phyloP scores from a whole-genome alignment of 352 stramenopile genomes.

The Peronospora destructor region DNA sequence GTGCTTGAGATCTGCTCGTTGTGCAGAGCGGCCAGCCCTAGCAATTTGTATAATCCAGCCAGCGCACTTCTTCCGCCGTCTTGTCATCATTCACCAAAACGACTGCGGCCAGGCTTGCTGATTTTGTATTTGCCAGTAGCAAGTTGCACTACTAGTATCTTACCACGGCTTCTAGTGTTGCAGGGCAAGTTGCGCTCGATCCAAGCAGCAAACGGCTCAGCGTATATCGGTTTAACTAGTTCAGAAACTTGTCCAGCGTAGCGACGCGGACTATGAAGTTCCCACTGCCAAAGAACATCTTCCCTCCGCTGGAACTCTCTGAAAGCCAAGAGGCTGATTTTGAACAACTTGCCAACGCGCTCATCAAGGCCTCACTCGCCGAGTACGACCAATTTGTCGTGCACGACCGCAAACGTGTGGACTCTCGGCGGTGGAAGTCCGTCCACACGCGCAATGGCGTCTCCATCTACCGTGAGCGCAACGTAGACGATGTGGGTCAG shows the following conservation, averaged over 20 bases:
- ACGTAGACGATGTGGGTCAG: conserved; percentile 14
- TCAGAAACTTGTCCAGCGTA: too few species aligned
- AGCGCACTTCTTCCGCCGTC: conserved; percentile 22
- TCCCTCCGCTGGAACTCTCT: conserved; percentile 38
- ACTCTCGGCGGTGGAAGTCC: conserved; percentile 35
- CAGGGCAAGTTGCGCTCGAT: not conserved
- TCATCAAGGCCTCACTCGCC: conserved; percentile 38
- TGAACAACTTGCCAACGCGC: conserved; percentile 40
- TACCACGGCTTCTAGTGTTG: not conserved
- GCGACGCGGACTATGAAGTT: conserved; percentile 37
- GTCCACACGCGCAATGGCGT: conserved; percentile 35
- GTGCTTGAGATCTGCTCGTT: conserved; percentile 25
- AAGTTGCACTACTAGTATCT: conserved; percentile 12
- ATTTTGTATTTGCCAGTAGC: conserved; percentile 12
- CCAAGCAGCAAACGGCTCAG: too few species aligned
- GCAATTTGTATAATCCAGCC: not conserved
- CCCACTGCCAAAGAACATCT: conserved; percentile 40
- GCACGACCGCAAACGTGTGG: conserved; percentile 32
- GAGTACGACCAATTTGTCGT: conserved; percentile 45
- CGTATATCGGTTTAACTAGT: too few species aligned
- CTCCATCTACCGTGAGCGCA: conserved; percentile 37
- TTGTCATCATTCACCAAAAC: conserved; percentile 27
- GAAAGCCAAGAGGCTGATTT: conserved; percentile 35
- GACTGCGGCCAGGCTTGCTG: conserved; percentile 8
- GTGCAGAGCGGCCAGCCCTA: not conserved